Percentiles rank a stretch among this genome's conserved stretches.
Evolutionary conservation across 169 alveolate genomes (phyloP).

Genomic region (Eimeria brunetti): DNA sequence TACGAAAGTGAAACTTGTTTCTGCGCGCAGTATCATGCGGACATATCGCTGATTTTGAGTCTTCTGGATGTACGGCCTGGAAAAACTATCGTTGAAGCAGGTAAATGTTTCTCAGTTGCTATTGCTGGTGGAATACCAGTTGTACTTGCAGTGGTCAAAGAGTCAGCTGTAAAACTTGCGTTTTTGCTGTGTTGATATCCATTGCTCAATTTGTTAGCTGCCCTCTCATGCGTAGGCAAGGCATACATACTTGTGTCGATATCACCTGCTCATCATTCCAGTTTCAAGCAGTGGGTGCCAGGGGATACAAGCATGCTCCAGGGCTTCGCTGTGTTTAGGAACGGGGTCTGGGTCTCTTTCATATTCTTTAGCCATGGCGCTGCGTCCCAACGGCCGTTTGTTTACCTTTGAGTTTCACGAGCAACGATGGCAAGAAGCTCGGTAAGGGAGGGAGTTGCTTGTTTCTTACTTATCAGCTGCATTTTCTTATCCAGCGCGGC

Average conservation of each 20-base stretch:
- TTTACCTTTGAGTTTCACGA: constrained; percentile 89
- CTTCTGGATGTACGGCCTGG: constrained; percentile 89
- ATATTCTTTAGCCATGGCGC: constrained; percentile 84
- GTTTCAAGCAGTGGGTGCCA: too few relatives aligned
- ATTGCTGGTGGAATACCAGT: neutral
- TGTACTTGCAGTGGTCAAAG: neutral
- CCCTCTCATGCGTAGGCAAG: neutral
- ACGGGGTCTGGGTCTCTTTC: constrained; percentile 92
- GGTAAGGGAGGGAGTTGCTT: constrained; percentile 76
- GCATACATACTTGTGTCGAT: neutral
- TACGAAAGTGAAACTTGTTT: neutral
- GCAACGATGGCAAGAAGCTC: constrained; percentile 87
- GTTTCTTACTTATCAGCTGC: neutral
- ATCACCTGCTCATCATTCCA: neutral
- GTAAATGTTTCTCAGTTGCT: constrained; percentile 59
- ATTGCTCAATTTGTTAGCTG: neutral
- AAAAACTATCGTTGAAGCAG: constrained; percentile 88
- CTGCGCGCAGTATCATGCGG: constrained; percentile 87
- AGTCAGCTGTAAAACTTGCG: neutral
- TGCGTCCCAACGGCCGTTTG: constrained; percentile 87
- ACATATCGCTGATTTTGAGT: constrained; percentile 87
- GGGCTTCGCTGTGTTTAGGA: constrained; percentile 49
- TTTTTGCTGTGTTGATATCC: neutral
- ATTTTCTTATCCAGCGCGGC: neutral
- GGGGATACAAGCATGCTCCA: too few relatives aligned